These are phyloP conservation scores for Penicillium chermesinum DNA, from an alignment of 495 filamentous ascomycete species.

Conservation along the genomic window DNA sequence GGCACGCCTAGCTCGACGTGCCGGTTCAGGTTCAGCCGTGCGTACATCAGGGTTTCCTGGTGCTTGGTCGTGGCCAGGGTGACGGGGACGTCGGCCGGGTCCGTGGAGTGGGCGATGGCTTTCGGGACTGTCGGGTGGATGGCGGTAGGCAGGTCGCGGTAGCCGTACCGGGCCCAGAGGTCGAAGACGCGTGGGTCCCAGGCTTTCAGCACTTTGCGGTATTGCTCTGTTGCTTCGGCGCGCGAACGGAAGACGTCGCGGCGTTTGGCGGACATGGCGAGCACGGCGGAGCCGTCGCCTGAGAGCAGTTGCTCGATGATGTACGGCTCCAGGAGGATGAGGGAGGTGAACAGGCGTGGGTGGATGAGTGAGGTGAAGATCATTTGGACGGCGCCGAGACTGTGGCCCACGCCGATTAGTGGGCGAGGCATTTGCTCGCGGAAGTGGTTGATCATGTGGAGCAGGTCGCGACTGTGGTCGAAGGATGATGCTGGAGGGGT, in stretches of 20 bases:
- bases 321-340: conserved; percentile 79
- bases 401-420: conserved; percentile 83
- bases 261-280: conserved; percentile 50
- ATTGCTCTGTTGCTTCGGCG: conserved; percentile 53
- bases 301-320: conserved; percentile 48
- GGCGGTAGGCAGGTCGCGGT: conserved; percentile 57
- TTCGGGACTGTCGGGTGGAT: conserved; percentile 40
- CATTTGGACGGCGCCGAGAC: conserved; percentile 72
- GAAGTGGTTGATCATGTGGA: conserved; percentile 82
- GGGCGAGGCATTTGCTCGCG: conserved; percentile 79
- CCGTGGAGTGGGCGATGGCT: neutral
- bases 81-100: neutral
- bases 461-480: conserved; percentile 80
- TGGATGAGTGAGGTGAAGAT: conserved; percentile 38
- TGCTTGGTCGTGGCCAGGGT: conserved; percentile 1
- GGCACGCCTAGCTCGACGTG: neutral
- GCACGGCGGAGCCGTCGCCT: conserved; percentile 21
- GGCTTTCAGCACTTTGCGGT: conserved; percentile 48
- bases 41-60: conserved; percentile 35
- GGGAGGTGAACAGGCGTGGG: conserved; percentile 70
- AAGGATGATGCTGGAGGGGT: conserved; percentile 79
- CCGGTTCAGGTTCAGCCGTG: conserved; percentile 25
- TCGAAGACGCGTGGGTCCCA: conserved; percentile 74
- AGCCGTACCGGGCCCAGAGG: conserved; percentile 58
- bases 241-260: conserved; percentile 67